Percentiles rank a stretch among this genome's conserved stretches.
Evolutionary conservation across 2,329 filamentous ascomycete species (phyloP).

Genomic region (Neonectria punicea): DNA sequence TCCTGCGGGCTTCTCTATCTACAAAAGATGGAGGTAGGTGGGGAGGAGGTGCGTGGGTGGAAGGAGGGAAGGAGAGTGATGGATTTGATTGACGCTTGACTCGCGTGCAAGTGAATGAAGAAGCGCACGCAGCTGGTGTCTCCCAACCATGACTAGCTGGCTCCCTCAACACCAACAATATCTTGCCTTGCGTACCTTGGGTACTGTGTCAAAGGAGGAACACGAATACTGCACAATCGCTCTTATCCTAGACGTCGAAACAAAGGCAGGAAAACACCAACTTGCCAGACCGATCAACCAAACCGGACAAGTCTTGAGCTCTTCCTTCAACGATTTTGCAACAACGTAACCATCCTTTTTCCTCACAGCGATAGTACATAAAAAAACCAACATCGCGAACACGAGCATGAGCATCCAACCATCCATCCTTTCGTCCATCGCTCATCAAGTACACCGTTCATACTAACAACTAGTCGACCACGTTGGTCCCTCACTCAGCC

Average conservation of each 20-base stretch:
- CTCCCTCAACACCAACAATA: not conserved
- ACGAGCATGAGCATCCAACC: not conserved
- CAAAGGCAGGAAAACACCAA: constrained; percentile 19
- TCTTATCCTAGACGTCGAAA: constrained; percentile 20
- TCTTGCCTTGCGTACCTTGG: too few species aligned
- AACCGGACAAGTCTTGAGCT: constrained; percentile 3
- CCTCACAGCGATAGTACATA: too few species aligned
- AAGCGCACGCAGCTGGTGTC: not conserved
- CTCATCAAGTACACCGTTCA: constrained; percentile 7
- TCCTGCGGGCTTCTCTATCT: not conserved
- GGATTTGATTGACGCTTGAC: not conserved
- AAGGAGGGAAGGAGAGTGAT: too few species aligned
- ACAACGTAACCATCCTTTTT: not conserved
- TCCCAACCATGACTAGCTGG: not conserved
- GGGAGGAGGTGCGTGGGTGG: not conserved
- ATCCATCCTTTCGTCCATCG: not conserved
- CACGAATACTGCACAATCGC: not conserved
- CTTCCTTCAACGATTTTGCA: not conserved
- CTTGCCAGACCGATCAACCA: constrained; percentile 21
- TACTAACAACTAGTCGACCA: not conserved
- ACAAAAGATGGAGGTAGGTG: not conserved
- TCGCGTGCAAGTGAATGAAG: not conserved
- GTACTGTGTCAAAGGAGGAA: not conserved
- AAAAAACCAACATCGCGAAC: not conserved
- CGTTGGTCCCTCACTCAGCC: constrained; percentile 20